Evolutionary conservation across 352 stramenopile genomes (phyloP).

Genomic region (Globisporangium yorkense): DNA sequence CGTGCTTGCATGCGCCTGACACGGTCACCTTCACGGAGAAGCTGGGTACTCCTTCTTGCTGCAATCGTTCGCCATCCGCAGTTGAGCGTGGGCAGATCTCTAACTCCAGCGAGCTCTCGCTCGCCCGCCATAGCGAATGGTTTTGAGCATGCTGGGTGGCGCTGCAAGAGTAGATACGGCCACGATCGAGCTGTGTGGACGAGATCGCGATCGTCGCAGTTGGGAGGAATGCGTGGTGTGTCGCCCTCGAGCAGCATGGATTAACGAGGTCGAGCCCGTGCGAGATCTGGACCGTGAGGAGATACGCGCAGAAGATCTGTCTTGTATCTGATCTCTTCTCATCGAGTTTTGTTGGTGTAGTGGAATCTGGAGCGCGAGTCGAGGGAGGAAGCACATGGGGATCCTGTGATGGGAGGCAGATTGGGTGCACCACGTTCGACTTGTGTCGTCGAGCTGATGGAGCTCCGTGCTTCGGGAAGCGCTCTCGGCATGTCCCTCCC

Average conservation of each 20-base stretch:
- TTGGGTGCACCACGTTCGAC: constrained; percentile 3
- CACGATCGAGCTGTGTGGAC: not conserved
- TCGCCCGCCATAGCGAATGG: constrained; percentile 27
- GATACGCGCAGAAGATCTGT: not conserved
- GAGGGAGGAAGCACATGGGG: not conserved
- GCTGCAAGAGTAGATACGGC: constrained; percentile 7
- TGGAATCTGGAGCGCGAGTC: too few relatives aligned
- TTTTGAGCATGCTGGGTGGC: constrained; percentile 26
- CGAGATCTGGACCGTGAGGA: constrained; percentile 6
- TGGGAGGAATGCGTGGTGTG: constrained; percentile 8
- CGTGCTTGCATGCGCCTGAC: not conserved
- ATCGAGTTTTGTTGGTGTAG: not conserved
- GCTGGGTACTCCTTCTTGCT: not conserved
- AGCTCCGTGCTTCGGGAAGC: not conserved
- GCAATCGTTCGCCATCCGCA: not conserved
- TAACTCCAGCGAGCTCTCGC: constrained; percentile 16
- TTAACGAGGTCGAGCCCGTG: constrained; percentile 12
- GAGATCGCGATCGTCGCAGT: constrained; percentile 2
- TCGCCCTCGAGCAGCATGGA: constrained; percentile 1
- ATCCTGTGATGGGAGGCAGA: not conserved
- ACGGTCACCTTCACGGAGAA: constrained; percentile 7
- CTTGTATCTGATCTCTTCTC: not conserved
- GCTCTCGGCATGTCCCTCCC: too few relatives aligned
- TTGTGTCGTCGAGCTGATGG: not conserved
- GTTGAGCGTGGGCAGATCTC: not conserved